These are phyloP conservation scores for Cicer cuneatum DNA, from an alignment of 306 rosid genomes.

Conservation along the genomic window DNA sequence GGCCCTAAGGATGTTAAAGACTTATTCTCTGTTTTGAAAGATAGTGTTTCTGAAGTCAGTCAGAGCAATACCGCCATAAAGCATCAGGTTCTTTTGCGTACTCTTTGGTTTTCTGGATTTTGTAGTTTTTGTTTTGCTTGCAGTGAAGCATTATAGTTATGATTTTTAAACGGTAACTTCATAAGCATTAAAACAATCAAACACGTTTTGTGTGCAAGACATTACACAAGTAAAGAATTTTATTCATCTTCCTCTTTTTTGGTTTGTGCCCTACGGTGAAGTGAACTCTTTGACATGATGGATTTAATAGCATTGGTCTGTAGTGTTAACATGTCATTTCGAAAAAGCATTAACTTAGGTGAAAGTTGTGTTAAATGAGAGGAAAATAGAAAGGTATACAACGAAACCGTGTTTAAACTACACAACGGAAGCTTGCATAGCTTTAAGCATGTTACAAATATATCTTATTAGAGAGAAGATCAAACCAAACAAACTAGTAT, in stretches of 20 bases:
- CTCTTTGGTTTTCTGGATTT: conserved; percentile 30
- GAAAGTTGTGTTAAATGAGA: not conserved
- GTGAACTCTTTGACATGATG: conserved; percentile 21
- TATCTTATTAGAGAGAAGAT: no score
- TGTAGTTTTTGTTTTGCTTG: not conserved
- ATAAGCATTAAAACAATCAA: conserved; percentile 8
- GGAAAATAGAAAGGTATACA: no score
- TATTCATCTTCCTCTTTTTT: conserved; percentile 13
- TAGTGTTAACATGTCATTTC: conserved; percentile 30
- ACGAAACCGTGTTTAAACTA: no score
- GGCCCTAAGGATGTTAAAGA: conserved; percentile 85
- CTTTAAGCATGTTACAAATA: no score
- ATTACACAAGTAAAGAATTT: conserved; percentile 11
- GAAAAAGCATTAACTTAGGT: conserved; percentile 25
- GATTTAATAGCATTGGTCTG: conserved; percentile 20
- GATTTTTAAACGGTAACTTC: conserved; percentile 5
- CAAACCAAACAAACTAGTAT: no score
- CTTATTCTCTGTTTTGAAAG: conserved; percentile 72
- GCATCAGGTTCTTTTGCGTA: conserved; percentile 63
- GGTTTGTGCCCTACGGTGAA: conserved; percentile 39
- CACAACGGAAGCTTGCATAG: no score
- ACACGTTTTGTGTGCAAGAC: conserved; percentile 1
- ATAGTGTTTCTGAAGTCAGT: conserved; percentile 68
- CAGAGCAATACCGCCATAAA: conserved; percentile 60
- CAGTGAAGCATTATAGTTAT: conserved; percentile 24